phyloP scores from a whole-genome alignment of 805 yeast species.

The Ogataea ganodermae region DNA sequence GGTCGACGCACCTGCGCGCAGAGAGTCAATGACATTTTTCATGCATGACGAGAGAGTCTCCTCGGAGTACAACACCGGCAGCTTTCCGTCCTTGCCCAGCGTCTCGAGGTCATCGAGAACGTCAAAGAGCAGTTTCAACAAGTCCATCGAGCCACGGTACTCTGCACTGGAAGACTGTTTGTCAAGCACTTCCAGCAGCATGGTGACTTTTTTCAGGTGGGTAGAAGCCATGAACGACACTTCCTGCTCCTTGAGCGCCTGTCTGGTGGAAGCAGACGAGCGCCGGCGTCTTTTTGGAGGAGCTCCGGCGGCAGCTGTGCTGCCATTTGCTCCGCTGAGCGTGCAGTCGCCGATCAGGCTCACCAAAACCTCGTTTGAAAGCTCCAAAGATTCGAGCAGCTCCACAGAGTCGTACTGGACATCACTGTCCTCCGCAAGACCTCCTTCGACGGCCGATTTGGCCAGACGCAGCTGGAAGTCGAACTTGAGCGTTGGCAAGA shows the following conservation, averaged over 20 bases:
- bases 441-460: constrained; percentile 55
- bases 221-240: constrained; percentile 72
- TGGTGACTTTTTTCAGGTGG: constrained; percentile 76
- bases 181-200: constrained; percentile 79
- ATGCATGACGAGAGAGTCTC: constrained; percentile 88
- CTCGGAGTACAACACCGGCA: constrained; percentile 89
- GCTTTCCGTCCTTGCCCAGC: constrained; percentile 84
- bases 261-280: constrained; percentile 74
- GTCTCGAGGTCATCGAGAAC: constrained; percentile 76
- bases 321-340: neutral
- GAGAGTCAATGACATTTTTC: constrained; percentile 61
- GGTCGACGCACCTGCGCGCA: constrained; percentile 38
- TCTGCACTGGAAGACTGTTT: constrained; percentile 30
- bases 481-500: constrained; percentile 57
- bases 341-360: constrained; percentile 54
- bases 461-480: constrained; percentile 61
- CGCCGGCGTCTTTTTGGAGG: constrained; percentile 76
- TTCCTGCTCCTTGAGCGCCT: constrained; percentile 71
- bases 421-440: constrained; percentile 34
- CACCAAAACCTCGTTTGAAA: constrained; percentile 59
- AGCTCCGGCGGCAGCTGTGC: constrained; percentile 35
- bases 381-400: constrained; percentile 52
- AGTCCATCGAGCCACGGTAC: constrained; percentile 35
- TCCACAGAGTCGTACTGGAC: constrained; percentile 55
- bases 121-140: constrained; percentile 49